Percentiles rank a stretch among this genome's conserved stretches.
Evolutionary conservation across 306 rosid species (phyloP).

Genomic region (Cucumis melo): DNA sequence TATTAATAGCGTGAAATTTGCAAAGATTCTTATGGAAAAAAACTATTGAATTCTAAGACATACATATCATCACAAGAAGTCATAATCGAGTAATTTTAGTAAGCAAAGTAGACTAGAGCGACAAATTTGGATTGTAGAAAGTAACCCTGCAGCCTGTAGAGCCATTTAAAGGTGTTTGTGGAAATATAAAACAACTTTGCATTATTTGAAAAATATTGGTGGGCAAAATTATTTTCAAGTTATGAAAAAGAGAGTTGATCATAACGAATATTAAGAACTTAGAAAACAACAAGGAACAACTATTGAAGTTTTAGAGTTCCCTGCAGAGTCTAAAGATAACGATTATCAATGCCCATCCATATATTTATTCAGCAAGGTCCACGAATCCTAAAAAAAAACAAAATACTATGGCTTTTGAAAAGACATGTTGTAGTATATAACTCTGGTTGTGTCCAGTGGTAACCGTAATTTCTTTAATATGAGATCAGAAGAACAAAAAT

Average conservation of each 20-base stretch:
- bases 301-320: not conserved
- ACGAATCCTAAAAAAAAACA: not conserved
- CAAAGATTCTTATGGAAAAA: not conserved
- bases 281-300: not conserved
- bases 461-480: not conserved
- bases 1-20: slow-evolving; percentile 18
- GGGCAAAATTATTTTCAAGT: not conserved
- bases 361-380: not conserved
- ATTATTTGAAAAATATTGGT: not conserved
- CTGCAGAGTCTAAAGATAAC: not conserved
- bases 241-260: not conserved
- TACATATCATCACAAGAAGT: not conserved
- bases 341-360: not conserved
- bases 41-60: not conserved
- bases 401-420: not conserved
- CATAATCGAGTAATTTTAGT: not conserved
- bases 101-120: slow-evolving; percentile 8
- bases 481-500: not conserved
- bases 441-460: not conserved
- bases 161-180: not conserved
- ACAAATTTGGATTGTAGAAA: not conserved
- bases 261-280: not conserved
- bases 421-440: not conserved
- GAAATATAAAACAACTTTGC: not conserved
- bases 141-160: not conserved